phyloP scores from a whole-genome alignment of 2,329 filamentous ascomycete species.

The Ceratocystis albifundus region DNA sequence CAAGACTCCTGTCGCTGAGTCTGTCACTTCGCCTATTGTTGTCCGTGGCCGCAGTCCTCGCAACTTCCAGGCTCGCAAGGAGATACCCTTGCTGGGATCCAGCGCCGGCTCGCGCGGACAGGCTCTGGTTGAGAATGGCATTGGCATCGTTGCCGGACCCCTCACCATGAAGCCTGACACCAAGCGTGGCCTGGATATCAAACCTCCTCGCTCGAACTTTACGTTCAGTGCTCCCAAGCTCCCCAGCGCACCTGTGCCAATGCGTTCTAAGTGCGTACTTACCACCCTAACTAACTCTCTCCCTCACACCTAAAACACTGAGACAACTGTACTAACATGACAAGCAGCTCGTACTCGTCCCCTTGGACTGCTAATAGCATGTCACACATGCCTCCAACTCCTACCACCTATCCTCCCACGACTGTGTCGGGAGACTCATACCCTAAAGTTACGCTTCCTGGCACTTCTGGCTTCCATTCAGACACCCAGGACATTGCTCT shows the following conservation, averaged over 20 bases:
- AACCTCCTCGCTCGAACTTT: slow-evolving; percentile 46
- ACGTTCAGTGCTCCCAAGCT: slow-evolving; percentile 48
- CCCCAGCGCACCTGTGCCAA: slow-evolving; percentile 41
- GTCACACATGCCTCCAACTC: slow-evolving; percentile 40
- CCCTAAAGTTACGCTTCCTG: slow-evolving; percentile 42
- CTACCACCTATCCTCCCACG: slow-evolving; percentile 40
- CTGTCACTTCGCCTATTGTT: slow-evolving; percentile 80
- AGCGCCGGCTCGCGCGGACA: slow-evolving; percentile 70
- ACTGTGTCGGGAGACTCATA: slow-evolving; percentile 42
- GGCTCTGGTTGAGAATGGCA: slow-evolving; percentile 51
- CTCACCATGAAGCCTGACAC: slow-evolving; percentile 44
- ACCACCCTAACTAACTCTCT: neutral
- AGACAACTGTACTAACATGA: slow-evolving; percentile 24
- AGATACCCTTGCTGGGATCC: slow-evolving; percentile 71
- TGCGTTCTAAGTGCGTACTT: slow-evolving; percentile 48
- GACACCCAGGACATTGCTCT: slow-evolving; percentile 45
- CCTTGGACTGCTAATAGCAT: slow-evolving; percentile 41
- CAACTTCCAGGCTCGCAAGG: slow-evolving; percentile 90
- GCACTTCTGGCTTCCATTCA: slow-evolving; percentile 37
- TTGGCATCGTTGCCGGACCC: slow-evolving; percentile 49
- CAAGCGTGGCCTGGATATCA: slow-evolving; percentile 43
- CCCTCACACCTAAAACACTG: slow-evolving; percentile 23
- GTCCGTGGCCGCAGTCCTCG: slow-evolving; percentile 85
- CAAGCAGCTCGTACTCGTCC: slow-evolving; percentile 43
- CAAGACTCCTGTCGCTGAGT: slow-evolving; percentile 71